Percentiles rank a stretch among this genome's conserved stretches.
These are phyloP conservation scores for Neopestalotiopsis sp. DNA, from an alignment of 2,329 filamentous ascomycete genomes.

Conservation along the genomic window DNA sequence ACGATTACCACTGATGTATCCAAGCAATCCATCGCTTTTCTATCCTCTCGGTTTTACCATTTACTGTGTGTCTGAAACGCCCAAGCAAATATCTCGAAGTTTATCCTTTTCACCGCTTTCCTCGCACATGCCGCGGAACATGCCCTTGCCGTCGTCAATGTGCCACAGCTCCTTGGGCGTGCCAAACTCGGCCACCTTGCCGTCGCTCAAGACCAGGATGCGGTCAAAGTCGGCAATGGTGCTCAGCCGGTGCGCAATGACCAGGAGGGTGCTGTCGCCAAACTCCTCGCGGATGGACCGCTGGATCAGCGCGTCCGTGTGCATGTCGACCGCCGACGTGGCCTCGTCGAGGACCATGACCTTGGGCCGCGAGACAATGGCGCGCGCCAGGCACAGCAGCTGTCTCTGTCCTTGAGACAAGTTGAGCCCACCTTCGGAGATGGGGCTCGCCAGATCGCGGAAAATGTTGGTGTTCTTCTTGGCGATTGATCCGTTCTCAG, in stretches of 20 bases:
- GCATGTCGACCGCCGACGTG: conserved; percentile 79
- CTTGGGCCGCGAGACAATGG: conserved; percentile 73
- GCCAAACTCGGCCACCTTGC: conserved; percentile 71
- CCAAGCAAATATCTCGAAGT: conserved; percentile 51
- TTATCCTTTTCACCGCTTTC: conserved; percentile 64
- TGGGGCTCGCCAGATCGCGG: conserved; percentile 62
- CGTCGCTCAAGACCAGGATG: conserved; percentile 73
- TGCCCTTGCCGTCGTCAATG: conserved; percentile 36
- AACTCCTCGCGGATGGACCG: conserved; percentile 75
- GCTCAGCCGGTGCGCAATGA: conserved; percentile 77
- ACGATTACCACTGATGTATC: not conserved
- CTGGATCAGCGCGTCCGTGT: conserved; percentile 76
- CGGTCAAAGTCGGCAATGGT: conserved; percentile 80
- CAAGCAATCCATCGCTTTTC: not conserved
- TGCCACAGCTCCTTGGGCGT: conserved; percentile 66
- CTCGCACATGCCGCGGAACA: conserved; percentile 68
- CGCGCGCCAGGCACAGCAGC: conserved; percentile 75
- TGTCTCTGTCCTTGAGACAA: conserved; percentile 79
- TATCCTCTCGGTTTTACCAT: not conserved
- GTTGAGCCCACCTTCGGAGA: conserved; percentile 76
- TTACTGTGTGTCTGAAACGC: conserved; percentile 13
- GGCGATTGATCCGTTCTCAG: conserved; percentile 33
- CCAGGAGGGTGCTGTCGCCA: conserved; percentile 69
- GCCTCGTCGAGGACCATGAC: conserved; percentile 84
- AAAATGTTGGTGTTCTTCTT: conserved; percentile 69